Evolutionary conservation across 441 rosid species (phyloP).

Genomic region (Brassica balearica): DNA sequence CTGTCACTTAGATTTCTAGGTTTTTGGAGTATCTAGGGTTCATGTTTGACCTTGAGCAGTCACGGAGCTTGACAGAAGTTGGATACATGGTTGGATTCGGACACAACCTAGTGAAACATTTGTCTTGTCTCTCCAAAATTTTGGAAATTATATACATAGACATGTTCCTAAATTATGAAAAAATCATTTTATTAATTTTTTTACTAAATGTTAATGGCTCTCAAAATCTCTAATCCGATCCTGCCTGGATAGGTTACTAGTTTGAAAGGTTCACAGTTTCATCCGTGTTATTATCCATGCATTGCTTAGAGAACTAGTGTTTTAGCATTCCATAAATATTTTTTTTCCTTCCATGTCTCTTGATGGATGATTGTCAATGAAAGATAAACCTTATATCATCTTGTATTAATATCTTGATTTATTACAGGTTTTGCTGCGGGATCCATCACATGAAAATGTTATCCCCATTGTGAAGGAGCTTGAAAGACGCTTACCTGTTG

Average conservation of each 20-base stretch:
- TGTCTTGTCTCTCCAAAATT: neutral
- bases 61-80: neutral
- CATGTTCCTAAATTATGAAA: neutral
- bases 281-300: no score
- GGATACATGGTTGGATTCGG: neutral
- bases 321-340: neutral
- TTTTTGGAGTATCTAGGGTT: slow-evolving; percentile 6
- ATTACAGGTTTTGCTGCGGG: slow-evolving; percentile 81
- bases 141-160: neutral
- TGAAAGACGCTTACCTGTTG: slow-evolving; percentile 72
- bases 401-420: slow-evolving; percentile 16
- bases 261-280: no score
- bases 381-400: slow-evolving; percentile 1
- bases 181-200: no score
- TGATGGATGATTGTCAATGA: neutral
- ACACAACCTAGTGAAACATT: neutral
- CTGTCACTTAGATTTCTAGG: neutral
- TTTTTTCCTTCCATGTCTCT: neutral
- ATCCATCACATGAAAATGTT: slow-evolving; percentile 82
- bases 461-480: slow-evolving; percentile 92
- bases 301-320: no score
- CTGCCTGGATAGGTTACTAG: no score
- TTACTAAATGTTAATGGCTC: no score
- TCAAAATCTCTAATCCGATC: no score
- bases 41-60: neutral